These are phyloP conservation scores for Diplosphaera chodatii DNA, from an alignment of 139 green algal genomes.

Conservation along the genomic window DNA sequence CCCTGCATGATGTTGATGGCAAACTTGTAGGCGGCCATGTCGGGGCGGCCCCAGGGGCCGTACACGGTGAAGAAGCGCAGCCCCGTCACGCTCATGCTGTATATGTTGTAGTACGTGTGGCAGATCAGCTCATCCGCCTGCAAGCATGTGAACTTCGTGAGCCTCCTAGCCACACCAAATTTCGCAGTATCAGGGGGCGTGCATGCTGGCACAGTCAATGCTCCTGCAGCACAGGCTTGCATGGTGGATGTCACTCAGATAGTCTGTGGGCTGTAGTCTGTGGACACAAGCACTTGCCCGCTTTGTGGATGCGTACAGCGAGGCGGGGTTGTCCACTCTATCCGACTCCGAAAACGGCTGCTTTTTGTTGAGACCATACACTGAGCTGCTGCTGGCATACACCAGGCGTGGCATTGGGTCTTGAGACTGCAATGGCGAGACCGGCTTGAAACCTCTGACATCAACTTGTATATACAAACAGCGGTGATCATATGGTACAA, in stretches of 20 bases:
- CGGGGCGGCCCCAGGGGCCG: constrained; percentile 60
- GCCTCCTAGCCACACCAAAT: too few relatives aligned
- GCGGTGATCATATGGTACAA: too few relatives aligned
- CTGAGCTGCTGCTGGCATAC: constrained; percentile 61
- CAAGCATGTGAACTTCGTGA: too few relatives aligned
- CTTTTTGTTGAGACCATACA: constrained; percentile 69
- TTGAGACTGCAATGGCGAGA: constrained; percentile 6
- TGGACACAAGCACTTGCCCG: too few relatives aligned
- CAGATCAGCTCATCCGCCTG: constrained; percentile 66
- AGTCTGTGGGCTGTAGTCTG: too few relatives aligned
- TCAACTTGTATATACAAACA: too few relatives aligned
- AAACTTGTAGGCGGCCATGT: constrained; percentile 82
- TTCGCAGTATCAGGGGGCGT: too few relatives aligned
- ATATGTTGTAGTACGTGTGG: constrained; percentile 71
- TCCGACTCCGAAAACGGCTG: constrained; percentile 61
- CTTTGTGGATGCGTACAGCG: constrained; percentile 78
- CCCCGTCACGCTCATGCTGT: constrained; percentile 59
- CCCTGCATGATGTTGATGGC: constrained; percentile 47
- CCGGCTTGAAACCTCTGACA: too few relatives aligned
- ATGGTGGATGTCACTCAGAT: too few relatives aligned
- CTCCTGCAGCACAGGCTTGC: too few relatives aligned
- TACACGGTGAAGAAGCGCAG: constrained; percentile 88
- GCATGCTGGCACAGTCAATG: too few relatives aligned
- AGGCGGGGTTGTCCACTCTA: constrained; percentile 46
- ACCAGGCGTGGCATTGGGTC: constrained; percentile 49